A percentile compares a stretch with the other conserved stretches of the same genome.
These are phyloP conservation scores for Citrus sinensis DNA, from an alignment of 345 rosid species.

Conservation along the genomic window DNA sequence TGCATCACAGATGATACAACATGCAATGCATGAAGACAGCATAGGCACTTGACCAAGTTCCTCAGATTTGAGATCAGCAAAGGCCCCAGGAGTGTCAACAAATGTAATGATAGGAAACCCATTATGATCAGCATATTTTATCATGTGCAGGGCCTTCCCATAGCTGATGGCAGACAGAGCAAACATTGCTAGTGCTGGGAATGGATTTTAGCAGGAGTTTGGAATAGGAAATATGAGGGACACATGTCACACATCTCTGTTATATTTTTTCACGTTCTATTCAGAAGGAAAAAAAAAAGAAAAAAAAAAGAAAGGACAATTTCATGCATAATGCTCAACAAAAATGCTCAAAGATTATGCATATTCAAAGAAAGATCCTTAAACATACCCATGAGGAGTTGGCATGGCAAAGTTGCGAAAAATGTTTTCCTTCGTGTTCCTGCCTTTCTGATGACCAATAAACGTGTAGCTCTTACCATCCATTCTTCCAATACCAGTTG, in stretches of 20 bases:
- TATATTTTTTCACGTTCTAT: not conserved
- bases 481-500: conserved; percentile 15
- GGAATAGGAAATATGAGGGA: not conserved
- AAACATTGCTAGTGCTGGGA: not conserved
- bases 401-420: conserved; percentile 17
- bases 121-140: conserved; percentile 35
- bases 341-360: not conserved
- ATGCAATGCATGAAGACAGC: not conserved
- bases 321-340: not conserved
- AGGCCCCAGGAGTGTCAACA: conserved; percentile 42
- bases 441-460: conserved; percentile 16
- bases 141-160: conserved; percentile 31
- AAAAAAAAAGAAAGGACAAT: not conserved
- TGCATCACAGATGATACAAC: not conserved
- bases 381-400: not conserved
- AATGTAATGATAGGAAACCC: conserved; percentile 35
- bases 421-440: conserved; percentile 18
- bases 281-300: no score
- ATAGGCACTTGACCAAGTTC: conserved; percentile 37
- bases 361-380: not conserved
- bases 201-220: not conserved
- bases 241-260: not conserved
- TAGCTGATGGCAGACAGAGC: conserved; percentile 18
- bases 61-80: conserved; percentile 40
- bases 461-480: conserved; percentile 13